Evolutionary conservation across 345 rosid species (phyloP).

Genomic region (Euphorbia lathyris): DNA sequence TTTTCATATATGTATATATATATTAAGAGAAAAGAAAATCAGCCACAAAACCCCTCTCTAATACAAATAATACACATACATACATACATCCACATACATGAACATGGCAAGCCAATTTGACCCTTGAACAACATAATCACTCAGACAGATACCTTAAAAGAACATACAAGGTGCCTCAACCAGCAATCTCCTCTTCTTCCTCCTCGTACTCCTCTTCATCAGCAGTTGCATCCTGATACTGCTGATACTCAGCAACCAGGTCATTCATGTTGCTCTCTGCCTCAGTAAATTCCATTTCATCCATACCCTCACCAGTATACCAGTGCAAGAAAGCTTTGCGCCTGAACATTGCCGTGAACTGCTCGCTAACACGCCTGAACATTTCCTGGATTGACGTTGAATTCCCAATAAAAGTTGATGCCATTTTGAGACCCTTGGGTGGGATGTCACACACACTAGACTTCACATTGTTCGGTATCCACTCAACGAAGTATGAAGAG

Average conservation of each 20-base stretch:
- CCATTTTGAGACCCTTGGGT: slow-evolving; percentile 24
- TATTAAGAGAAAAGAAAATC: neutral
- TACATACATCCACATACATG: neutral
- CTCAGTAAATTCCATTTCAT: slow-evolving; percentile 24
- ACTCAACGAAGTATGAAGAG: slow-evolving; percentile 30
- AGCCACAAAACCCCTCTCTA: neutral
- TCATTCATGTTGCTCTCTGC: slow-evolving; percentile 29
- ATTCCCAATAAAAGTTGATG: slow-evolving; percentile 25
- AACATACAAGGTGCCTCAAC: slow-evolving; percentile 4
- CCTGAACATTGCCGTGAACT: slow-evolving; percentile 30
- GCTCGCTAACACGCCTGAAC: slow-evolving; percentile 30
- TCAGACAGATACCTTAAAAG: slow-evolving; percentile 2
- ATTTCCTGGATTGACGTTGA: slow-evolving; percentile 27
- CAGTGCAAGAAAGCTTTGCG: slow-evolving; percentile 30
- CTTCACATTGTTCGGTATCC: slow-evolving; percentile 27
- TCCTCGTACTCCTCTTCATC: slow-evolving; percentile 25
- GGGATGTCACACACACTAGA: slow-evolving; percentile 30
- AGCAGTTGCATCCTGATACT: slow-evolving; percentile 27
- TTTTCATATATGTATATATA: neutral
- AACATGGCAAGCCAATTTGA: slow-evolving; percentile 3
- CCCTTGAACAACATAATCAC: slow-evolving; percentile 15
- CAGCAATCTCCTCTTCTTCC: slow-evolving; percentile 17
- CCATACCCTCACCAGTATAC: slow-evolving; percentile 28
- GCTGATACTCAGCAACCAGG: slow-evolving; percentile 27
- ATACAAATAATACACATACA: slow-evolving; percentile 7